These are phyloP conservation scores for Bipolaris gigantea DNA, from an alignment of 2,329 filamentous ascomycete species.

Conservation along the genomic window DNA sequence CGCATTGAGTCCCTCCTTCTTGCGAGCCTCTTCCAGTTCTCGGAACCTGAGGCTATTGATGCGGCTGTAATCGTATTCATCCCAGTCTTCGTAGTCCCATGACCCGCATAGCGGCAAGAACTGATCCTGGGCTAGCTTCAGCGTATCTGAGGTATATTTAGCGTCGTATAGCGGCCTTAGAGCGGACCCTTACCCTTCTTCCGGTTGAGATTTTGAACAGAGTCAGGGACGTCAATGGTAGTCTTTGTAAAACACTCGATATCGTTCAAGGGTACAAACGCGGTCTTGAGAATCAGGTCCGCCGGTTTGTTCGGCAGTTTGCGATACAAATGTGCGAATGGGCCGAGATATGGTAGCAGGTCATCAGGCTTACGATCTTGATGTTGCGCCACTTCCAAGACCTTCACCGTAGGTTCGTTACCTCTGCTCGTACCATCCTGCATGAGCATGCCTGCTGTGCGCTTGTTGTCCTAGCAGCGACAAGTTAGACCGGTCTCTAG, in stretches of 20 bases:
- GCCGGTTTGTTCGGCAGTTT: constrained; percentile 66
- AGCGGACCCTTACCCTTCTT: constrained; percentile 52
- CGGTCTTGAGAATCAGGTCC: constrained; percentile 68
- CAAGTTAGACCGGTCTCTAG: constrained; percentile 20
- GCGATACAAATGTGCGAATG: constrained; percentile 69
- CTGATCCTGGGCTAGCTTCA: constrained; percentile 66
- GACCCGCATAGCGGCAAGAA: constrained; percentile 69
- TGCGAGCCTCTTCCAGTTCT: constrained; percentile 74
- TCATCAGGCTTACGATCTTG: constrained; percentile 78
- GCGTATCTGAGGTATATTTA: constrained; percentile 45
- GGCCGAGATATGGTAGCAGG: constrained; percentile 77
- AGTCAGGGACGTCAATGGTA: constrained; percentile 55
- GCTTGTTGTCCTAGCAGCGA: constrained; percentile 67
- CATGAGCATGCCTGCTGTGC: constrained; percentile 78
- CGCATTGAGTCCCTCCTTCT: constrained; percentile 64
- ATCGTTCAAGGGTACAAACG: constrained; percentile 72
- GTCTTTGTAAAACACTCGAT: constrained; percentile 83
- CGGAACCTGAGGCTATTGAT: constrained; percentile 82
- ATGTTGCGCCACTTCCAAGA: constrained; percentile 75
- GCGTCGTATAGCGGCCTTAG: constrained; percentile 1
- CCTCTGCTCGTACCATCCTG: constrained; percentile 72
- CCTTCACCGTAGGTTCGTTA: constrained; percentile 69
- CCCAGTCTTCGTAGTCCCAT: constrained; percentile 76
- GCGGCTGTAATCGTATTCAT: constrained; percentile 79
- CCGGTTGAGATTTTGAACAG: constrained; percentile 48